These are phyloP conservation scores for Ogataea pini DNA, from an alignment of 805 yeast species.

Conservation along the genomic window DNA sequence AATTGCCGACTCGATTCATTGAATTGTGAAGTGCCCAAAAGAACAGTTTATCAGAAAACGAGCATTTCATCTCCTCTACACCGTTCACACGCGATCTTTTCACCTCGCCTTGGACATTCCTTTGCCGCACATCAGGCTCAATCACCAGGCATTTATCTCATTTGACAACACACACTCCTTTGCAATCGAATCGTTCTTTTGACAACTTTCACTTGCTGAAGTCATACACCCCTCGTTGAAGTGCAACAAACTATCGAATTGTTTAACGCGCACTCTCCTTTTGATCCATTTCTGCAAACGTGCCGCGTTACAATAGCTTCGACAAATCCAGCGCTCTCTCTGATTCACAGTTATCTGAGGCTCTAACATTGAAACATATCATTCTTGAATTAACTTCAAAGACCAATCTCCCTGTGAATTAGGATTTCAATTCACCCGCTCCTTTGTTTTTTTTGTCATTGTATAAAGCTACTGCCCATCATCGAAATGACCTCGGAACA, in stretches of 20 bases:
- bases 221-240: not conserved
- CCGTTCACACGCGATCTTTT: not conserved
- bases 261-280: not conserved
- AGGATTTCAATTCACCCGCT: not conserved
- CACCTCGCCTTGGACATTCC: conserved; percentile 1
- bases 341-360: not conserved
- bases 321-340: not conserved
- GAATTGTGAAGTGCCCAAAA: not conserved
- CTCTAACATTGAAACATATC: not conserved
- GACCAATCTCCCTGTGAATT: no score
- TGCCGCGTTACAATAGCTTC: not conserved
- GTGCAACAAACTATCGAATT: not conserved
- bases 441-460: not conserved
- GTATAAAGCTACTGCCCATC: not conserved
- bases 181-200: not conserved
- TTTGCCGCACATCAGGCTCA: conserved; percentile 4
- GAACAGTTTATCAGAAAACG: not conserved
- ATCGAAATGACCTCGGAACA: conserved; percentile 10
- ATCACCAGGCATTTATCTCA: not conserved
- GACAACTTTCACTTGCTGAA: not conserved
- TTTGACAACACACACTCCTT: conserved; percentile 8
- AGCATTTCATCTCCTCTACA: not conserved
- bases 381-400: no score
- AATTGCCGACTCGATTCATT: not conserved
- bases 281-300: not conserved